phyloP scores from a whole-genome alignment of 768 basidiomycete genomes.

The Saitozyma sp. region DNA sequence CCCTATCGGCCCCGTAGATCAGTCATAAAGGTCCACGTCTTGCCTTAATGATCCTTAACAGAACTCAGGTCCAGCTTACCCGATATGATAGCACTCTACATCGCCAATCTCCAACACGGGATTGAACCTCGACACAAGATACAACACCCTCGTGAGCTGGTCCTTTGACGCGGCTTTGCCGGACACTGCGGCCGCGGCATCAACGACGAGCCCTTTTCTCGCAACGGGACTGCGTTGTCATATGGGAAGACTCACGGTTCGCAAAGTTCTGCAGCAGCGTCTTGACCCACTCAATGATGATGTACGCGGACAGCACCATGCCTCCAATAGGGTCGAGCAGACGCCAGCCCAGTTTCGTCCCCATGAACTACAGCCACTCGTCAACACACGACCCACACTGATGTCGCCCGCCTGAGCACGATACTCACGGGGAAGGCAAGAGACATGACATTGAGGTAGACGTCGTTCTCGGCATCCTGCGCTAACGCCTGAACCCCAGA shows the following conservation, averaged over 20 bases:
- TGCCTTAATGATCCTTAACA: too few species aligned
- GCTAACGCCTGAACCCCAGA: conserved; percentile 53
- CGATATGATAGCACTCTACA: conserved; percentile 53
- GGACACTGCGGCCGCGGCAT: conserved; percentile 29
- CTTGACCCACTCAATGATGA: conserved; percentile 52
- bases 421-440: conserved; percentile 51
- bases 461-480: conserved; percentile 56
- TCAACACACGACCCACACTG: neutral
- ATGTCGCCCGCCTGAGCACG: neutral
- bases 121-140: conserved; percentile 54
- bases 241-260: conserved; percentile 42
- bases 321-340: conserved; percentile 55
- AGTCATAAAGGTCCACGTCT: conserved; percentile 6
- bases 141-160: conserved; percentile 50
- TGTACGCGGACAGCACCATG: conserved; percentile 53
- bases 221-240: neutral
- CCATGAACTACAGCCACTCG: conserved; percentile 33
- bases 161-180: conserved; percentile 40
- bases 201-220: conserved; percentile 1
- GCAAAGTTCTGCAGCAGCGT: conserved; percentile 53
- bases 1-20: conserved; percentile 13
- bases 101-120: conserved; percentile 51
- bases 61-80: conserved; percentile 25
- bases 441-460: conserved; percentile 55
- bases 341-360: conserved; percentile 37